Evolutionary conservation across 805 yeast genomes (phyloP).

Genomic region (Yamadazyma philogaea): DNA sequence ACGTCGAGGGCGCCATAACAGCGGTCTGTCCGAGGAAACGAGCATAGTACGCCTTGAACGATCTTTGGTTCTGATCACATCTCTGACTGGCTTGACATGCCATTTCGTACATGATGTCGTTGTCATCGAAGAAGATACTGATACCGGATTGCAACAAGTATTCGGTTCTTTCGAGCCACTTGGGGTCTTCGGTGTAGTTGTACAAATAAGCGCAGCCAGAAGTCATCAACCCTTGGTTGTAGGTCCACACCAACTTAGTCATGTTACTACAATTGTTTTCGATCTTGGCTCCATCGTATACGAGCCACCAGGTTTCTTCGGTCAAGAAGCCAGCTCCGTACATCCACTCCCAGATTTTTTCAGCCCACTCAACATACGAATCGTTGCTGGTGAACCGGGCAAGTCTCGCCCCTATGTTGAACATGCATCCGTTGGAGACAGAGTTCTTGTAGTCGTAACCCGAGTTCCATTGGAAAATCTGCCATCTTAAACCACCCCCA

Average conservation of each 20-base stretch:
- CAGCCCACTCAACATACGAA: slow-evolving; percentile 40
- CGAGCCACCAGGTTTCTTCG: slow-evolving; percentile 44
- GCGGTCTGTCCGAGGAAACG: slow-evolving; percentile 76
- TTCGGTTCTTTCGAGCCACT: slow-evolving; percentile 64
- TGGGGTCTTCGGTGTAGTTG: slow-evolving; percentile 61
- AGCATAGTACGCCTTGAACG: slow-evolving; percentile 84
- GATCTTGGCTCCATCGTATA: slow-evolving; percentile 72
- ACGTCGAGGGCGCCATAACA: slow-evolving; percentile 61
- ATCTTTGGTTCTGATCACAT: slow-evolving; percentile 85
- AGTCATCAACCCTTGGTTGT: slow-evolving; percentile 77
- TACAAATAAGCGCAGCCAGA: slow-evolving; percentile 80
- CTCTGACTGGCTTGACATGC: slow-evolving; percentile 67
- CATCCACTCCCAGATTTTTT: slow-evolving; percentile 47
- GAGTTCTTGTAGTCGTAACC: slow-evolving; percentile 47
- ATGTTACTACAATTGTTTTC: slow-evolving; percentile 60
- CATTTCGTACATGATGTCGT: slow-evolving; percentile 65
- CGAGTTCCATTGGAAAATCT: slow-evolving; percentile 47
- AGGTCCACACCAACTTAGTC: slow-evolving; percentile 72
- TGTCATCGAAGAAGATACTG: slow-evolving; percentile 52
- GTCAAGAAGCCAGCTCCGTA: slow-evolving; percentile 41
- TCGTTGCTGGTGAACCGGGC: slow-evolving; percentile 41
- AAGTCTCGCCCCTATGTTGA: slow-evolving; percentile 44
- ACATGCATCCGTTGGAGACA: slow-evolving; percentile 43
- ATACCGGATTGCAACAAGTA: slow-evolving; percentile 51
- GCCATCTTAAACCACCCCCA: slow-evolving; percentile 47